Evolutionary conservation across 2,329 filamentous ascomycete species (phyloP).

Genomic region (Elsinoe fawcettii): DNA sequence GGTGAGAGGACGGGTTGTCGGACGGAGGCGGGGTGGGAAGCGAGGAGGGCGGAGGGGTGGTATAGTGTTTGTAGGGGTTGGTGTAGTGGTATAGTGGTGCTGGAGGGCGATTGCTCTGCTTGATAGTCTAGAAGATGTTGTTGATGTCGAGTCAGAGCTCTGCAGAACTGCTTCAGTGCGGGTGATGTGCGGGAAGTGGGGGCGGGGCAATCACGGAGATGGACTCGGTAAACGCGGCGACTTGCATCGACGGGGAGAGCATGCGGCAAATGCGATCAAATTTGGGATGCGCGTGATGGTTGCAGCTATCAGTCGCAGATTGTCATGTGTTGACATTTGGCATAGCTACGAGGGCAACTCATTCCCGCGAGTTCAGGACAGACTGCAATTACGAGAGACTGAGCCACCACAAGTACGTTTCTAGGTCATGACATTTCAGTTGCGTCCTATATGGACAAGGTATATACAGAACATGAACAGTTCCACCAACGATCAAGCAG

Average conservation of each 20-base stretch:
- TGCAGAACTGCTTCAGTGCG: background rate
- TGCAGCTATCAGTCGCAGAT: no score
- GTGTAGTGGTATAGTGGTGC: background rate
- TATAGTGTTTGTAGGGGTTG: background rate
- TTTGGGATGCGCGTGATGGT: background rate
- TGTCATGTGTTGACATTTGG: no score
- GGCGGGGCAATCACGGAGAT: conserved; percentile 8
- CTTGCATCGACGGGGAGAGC: background rate
- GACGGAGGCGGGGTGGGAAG: background rate
- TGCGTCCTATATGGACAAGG: conserved; percentile 2
- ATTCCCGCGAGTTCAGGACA: background rate
- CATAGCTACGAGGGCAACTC: background rate
- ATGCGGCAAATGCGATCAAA: background rate
- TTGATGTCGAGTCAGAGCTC: background rate
- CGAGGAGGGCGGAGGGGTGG: background rate
- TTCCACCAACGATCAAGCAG: background rate
- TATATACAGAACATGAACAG: conserved; percentile 8
- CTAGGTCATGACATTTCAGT: conserved; percentile 9
- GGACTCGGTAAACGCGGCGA: conserved; percentile 9
- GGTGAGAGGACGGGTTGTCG: background rate
- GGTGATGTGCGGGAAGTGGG: conserved; percentile 4
- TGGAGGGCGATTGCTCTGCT: background rate
- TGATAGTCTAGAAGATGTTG: background rate
- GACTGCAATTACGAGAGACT: background rate
- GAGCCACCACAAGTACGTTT: background rate